These are phyloP conservation scores for Torulaspora maleeae DNA, from an alignment of 805 yeast genomes.

Conservation along the genomic window DNA sequence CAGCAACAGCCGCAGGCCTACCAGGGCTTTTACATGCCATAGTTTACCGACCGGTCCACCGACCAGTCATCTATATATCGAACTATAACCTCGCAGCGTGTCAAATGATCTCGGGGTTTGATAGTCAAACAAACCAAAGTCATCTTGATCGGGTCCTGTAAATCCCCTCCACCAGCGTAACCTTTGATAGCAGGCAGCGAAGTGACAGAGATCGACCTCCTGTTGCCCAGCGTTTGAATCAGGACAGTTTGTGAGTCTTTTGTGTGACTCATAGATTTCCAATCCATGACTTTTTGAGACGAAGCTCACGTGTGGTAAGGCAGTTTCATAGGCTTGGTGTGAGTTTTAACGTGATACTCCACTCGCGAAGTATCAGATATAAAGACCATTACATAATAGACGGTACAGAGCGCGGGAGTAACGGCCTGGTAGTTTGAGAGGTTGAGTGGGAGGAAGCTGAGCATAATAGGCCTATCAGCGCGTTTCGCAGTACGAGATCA, in stretches of 20 bases:
- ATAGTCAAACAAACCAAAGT: conserved; percentile 3
- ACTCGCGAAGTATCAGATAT: conserved; percentile 2
- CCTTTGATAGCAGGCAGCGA: not conserved
- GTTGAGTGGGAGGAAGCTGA: not conserved
- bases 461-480: not conserved
- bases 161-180: conserved; percentile 3
- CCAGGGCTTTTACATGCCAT: conserved; percentile 17
- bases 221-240: not conserved
- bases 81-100: not conserved
- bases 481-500: not conserved
- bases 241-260: not conserved
- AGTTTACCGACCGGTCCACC: not conserved
- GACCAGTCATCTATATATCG: not conserved
- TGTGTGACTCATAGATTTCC: conserved; percentile 1
- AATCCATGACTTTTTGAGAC: conserved; percentile 4
- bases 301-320: conserved; percentile 2
- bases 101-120: conserved; percentile 7
- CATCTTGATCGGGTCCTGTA: conserved; percentile 7
- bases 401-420: not conserved
- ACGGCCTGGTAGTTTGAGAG: not conserved
- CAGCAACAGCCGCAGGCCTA: conserved; percentile 10
- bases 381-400: not conserved
- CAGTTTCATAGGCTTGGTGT: not conserved
- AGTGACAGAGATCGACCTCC: not conserved
- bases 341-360: conserved; percentile 5